Percentiles rank a stretch among this genome's conserved stretches.
Evolutionary conservation across 306 rosid species (phyloP).

Genomic region (Prunus mira): DNA sequence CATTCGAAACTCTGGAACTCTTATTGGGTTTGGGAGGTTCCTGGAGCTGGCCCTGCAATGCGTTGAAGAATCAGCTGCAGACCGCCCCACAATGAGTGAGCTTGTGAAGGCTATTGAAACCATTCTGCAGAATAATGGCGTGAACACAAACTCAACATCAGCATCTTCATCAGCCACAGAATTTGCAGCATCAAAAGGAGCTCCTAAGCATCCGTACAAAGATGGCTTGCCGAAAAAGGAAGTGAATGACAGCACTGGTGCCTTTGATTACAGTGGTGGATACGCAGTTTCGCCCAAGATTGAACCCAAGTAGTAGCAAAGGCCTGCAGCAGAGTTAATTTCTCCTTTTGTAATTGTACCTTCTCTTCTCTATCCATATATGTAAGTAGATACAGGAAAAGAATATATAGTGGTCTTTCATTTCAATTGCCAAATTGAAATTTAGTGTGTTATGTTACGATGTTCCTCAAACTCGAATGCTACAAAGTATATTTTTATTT

Average conservation of each 20-base stretch:
- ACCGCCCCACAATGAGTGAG: slow-evolving; percentile 90
- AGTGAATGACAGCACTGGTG: slow-evolving; percentile 30
- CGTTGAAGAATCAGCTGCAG: slow-evolving; percentile 74
- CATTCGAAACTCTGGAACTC: slow-evolving; percentile 46
- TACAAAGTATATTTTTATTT: background rate
- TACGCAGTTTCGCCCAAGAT: slow-evolving; percentile 55
- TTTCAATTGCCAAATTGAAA: background rate
- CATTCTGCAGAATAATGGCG: slow-evolving; percentile 77
- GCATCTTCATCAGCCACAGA: slow-evolving; percentile 90
- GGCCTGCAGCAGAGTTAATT: background rate
- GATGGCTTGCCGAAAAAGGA: slow-evolving; percentile 57
- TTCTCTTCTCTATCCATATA: background rate
- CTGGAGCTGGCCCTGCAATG: slow-evolving; percentile 81
- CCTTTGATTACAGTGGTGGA: slow-evolving; percentile 81
- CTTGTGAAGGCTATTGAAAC: slow-evolving; percentile 70
- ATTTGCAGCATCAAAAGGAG: slow-evolving; percentile 48
- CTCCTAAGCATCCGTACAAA: slow-evolving; percentile 60
- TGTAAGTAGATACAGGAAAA: background rate
- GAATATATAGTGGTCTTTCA: background rate
- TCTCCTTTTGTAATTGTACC: slow-evolving; percentile 1
- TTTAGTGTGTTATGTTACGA: background rate
- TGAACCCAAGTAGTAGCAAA: slow-evolving; percentile 63
- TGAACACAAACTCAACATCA: slow-evolving; percentile 78
- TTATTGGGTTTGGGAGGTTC: slow-evolving; percentile 64
- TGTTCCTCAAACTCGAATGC: background rate